Evolutionary conservation across 108 stramenopile genomes (phyloP).

Genomic region (Nitzschia palea): DNA sequence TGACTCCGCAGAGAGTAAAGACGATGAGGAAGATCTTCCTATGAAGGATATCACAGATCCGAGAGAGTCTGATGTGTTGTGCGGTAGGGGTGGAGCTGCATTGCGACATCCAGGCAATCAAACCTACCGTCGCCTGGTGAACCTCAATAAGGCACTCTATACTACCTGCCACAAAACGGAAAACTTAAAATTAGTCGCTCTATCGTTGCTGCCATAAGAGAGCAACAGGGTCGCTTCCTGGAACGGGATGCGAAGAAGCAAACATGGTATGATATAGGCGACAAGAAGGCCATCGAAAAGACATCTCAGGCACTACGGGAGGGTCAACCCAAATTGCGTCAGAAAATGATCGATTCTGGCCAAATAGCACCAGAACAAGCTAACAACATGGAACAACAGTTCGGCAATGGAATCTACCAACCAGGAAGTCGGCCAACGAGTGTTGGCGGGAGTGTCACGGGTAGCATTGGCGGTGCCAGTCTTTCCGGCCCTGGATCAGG

Average conservation of each 20-base stretch:
- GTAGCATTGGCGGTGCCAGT: neutral
- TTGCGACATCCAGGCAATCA: constrained; percentile 74
- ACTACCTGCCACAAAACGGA: constrained; percentile 57
- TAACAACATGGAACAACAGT: constrained; percentile 8
- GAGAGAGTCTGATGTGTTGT: constrained; percentile 67
- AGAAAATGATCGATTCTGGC: constrained; percentile 58
- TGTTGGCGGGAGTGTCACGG: too few relatives aligned
- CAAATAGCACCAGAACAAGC: constrained; percentile 21
- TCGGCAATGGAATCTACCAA: constrained; percentile 30
- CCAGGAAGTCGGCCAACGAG: constrained; percentile 3
- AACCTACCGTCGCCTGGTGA: constrained; percentile 62
- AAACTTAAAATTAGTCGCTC: constrained; percentile 75
- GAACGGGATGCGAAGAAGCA: constrained; percentile 54
- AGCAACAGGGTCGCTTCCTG: constrained; percentile 76
- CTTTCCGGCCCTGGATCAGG: neutral
- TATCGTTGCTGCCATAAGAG: constrained; percentile 78
- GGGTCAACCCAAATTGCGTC: constrained; percentile 74
- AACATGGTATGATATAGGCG: constrained; percentile 68
- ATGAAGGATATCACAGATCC: constrained; percentile 35
- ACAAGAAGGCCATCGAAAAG: constrained; percentile 77
- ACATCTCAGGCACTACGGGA: constrained; percentile 82
- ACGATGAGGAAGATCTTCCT: constrained; percentile 8
- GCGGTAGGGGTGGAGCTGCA: constrained; percentile 74
- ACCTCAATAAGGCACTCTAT: constrained; percentile 55
- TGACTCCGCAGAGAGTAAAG: neutral